Percentiles rank a stretch among this genome's conserved stretches.
Conservation (phyloP, 208 protist genomes). For the Acanthamoeba comandoni region DNA sequence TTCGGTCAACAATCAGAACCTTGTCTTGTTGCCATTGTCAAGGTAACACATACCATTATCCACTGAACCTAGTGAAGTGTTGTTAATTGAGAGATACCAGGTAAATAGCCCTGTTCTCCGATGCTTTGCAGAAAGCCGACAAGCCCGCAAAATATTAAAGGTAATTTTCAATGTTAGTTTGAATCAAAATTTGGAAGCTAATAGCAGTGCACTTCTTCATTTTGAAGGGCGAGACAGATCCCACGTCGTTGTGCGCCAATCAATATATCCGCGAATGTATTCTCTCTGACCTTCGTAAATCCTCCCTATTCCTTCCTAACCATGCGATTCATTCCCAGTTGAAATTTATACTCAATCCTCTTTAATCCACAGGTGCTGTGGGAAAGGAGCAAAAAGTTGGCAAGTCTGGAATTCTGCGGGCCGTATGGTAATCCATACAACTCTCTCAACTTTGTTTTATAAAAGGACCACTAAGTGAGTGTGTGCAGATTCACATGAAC, state of each 20-base stretch:
- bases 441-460: no score
- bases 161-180: background rate
- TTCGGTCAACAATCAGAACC: conserved; percentile 37
- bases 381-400: background rate
- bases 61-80: no score
- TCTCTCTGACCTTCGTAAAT: conserved; percentile 44
- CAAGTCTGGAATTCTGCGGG: conserved; percentile 35
- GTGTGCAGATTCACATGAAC: no score
- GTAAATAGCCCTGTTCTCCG: conserved; percentile 21
- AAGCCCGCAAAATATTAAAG: background rate
- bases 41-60: conserved; percentile 28
- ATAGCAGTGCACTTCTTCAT: background rate
- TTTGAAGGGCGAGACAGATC: background rate
- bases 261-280: conserved; percentile 18
- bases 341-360: background rate
- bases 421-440: background rate
- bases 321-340: background rate
- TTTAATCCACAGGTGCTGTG: conserved; percentile 26
- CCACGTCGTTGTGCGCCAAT: background rate
- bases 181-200: background rate
- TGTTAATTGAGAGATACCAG: background rate
- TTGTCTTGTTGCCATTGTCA: conserved; percentile 58
- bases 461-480: no score
- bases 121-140: background rate
- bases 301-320: conserved; percentile 9